A percentile compares a stretch with the other conserved stretches of the same genome.
Evolutionary conservation across 1,284 basidiomycete genomes (phyloP).

Genomic region (Tilletiopsis washingtonensis): DNA sequence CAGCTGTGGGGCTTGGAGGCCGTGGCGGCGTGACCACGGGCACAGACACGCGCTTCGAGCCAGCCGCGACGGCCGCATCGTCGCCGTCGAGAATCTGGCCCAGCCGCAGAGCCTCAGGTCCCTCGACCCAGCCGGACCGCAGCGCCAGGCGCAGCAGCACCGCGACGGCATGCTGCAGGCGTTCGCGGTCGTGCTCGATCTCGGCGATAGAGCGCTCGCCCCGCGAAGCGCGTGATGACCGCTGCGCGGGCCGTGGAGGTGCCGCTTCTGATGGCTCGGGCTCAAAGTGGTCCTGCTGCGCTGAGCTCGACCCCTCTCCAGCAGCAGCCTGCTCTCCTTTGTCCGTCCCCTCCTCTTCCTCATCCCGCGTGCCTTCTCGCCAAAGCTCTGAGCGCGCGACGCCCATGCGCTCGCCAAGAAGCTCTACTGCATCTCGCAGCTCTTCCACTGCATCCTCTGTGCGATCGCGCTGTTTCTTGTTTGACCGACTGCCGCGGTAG

Average conservation of each 20-base stretch:
- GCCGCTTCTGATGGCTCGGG: too few relatives aligned
- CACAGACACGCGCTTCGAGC: too few relatives aligned
- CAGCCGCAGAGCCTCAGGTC: slow-evolving; percentile 26
- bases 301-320: not conserved
- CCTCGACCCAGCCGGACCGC: slow-evolving; percentile 26
- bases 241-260: too few relatives aligned
- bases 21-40: too few relatives aligned
- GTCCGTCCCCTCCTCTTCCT: not conserved
- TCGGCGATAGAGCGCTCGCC: not conserved
- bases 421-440: slow-evolving; percentile 8
- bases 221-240: too few relatives aligned
- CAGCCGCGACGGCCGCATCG: not conserved
- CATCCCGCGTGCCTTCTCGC: not conserved
- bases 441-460: slow-evolving; percentile 30
- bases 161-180: slow-evolving; percentile 24
- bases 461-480: slow-evolving; percentile 32
- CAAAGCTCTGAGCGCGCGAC: slow-evolving; percentile 9
- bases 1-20: too few relatives aligned
- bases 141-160: slow-evolving; percentile 31
- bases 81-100: slow-evolving; percentile 20
- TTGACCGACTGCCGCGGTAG: slow-evolving; percentile 34
- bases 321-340: too few relatives aligned
- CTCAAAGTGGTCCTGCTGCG: not conserved
- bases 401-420: slow-evolving; percentile 10
- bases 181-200: slow-evolving; percentile 15